These are phyloP conservation scores for Mariannaea sp. DNA, from an alignment of 2,329 filamentous ascomycete species.

Conservation along the genomic window DNA sequence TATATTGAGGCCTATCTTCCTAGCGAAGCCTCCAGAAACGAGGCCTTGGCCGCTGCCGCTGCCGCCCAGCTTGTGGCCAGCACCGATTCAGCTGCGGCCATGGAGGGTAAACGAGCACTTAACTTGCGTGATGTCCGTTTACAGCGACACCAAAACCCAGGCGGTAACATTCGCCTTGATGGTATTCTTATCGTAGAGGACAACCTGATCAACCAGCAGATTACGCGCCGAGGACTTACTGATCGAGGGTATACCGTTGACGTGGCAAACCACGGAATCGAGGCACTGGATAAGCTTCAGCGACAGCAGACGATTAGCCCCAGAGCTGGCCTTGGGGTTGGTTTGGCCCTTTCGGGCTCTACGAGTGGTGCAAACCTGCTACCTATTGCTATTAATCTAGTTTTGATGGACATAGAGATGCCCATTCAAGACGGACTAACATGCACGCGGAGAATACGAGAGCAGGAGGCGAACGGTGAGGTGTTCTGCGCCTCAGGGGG, in stretches of 20 bases:
- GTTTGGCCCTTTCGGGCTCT: slow-evolving; percentile 13
- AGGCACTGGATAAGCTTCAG: slow-evolving; percentile 56
- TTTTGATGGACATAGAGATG: slow-evolving; percentile 81
- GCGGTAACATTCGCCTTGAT: slow-evolving; percentile 40
- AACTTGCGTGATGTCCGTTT: slow-evolving; percentile 29
- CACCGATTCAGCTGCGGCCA: slow-evolving; percentile 24
- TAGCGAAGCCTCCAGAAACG: slow-evolving; percentile 45
- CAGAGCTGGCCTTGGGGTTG: slow-evolving; percentile 19
- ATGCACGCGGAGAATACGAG: slow-evolving; percentile 67
- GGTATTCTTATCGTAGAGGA: slow-evolving; percentile 63
- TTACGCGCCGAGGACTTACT: slow-evolving; percentile 56
- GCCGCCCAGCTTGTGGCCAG: slow-evolving; percentile 40
- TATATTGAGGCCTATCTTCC: slow-evolving; percentile 66
- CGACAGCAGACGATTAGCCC: slow-evolving; percentile 29
- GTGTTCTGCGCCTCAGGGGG: slow-evolving; percentile 52
- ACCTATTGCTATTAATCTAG: slow-evolving; percentile 56
- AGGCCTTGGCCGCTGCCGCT: slow-evolving; percentile 47
- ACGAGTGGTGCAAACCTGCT: slow-evolving; percentile 21
- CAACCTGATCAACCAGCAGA: slow-evolving; percentile 64
- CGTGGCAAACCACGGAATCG: slow-evolving; percentile 61
- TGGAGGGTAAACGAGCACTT: slow-evolving; percentile 25
- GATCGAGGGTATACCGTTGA: slow-evolving; percentile 56
- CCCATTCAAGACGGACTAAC: slow-evolving; percentile 73
- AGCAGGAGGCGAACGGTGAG: slow-evolving; percentile 60
- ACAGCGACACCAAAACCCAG: slow-evolving; percentile 34